Evolutionary conservation across 345 rosid genomes (phyloP), one percentile per base, ranked within the genome.

Genomic region (Acer campestre): DNA sequence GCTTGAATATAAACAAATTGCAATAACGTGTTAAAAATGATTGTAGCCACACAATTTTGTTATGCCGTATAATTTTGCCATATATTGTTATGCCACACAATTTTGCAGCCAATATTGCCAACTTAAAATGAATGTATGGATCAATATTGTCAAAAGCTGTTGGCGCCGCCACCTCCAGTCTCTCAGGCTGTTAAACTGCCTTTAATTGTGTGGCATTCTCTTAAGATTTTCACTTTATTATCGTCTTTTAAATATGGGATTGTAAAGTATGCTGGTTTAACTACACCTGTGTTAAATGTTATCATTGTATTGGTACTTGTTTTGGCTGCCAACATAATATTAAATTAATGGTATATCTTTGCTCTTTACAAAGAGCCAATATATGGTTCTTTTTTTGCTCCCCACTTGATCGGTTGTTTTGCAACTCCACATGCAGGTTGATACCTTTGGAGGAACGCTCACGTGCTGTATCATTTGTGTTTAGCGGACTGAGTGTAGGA

Each of bases 401-500:
- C 59, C 51, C 59, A 62, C 65, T 72, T 81, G 70, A 84, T 70
- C 78, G 61, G 58, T 53, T 67, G 56, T 74, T 68, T 31, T 75
- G 44, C 40, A 66, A 76, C 68, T 68, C 46, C 51, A 68, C 67
- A 58, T 83, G 85, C 93, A 95, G 99, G 87, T 75, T 88, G 46
- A 93, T 92, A 81, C 99, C 98, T 74, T 78, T 93, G 78, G 90
- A 90, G 82, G 97, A 93, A 79, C 97, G 97, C 67, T 93, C 99
- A 76, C 86, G 98, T 64, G 98, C 98, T 20, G 98, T 95, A 40
- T 92, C 93, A 77, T 91, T 95, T 80, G 97, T 93, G 63, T 95
- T 93, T 75, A 93, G 99, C 80, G 97, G 99, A 83, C 79, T 93
- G 53, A 93, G 98, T 78, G 87, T 93, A 44, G 98, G 98, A n/a